These are phyloP conservation scores for Debaryomyces maramus DNA, from an alignment of 805 yeast genomes.

Conservation along the genomic window DNA sequence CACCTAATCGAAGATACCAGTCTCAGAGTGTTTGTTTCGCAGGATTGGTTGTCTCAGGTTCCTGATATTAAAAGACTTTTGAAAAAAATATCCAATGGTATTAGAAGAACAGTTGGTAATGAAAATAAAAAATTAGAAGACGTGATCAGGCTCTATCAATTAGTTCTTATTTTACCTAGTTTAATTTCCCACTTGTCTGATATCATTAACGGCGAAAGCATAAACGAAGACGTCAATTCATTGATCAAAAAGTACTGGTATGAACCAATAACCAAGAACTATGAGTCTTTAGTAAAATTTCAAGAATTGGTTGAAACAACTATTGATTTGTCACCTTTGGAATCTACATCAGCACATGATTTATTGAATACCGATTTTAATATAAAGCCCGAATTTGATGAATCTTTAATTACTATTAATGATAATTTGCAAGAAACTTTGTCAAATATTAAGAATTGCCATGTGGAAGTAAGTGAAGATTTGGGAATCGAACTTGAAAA, in stretches of 20 bases:
- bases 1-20: constrained; percentile 68
- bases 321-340: constrained; percentile 80
- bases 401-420: constrained; percentile 62
- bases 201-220: constrained; percentile 35
- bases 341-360: constrained; percentile 41
- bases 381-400: constrained; percentile 89
- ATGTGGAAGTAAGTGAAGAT: constrained; percentile 67
- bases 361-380: constrained; percentile 65
- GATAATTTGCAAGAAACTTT: constrained; percentile 55
- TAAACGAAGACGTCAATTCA: constrained; percentile 22
- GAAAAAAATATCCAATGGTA: constrained; percentile 54
- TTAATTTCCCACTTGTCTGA: constrained; percentile 52
- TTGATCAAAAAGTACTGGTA: constrained; percentile 57
- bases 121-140: constrained; percentile 75
- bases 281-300: constrained; percentile 58
- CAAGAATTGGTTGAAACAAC: constrained; percentile 91
- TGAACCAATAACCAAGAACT: constrained; percentile 50
- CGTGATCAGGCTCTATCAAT: constrained; percentile 83
- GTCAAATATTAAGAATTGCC: constrained; percentile 57
- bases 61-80: constrained; percentile 82
- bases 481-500: constrained; percentile 81
- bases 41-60: constrained; percentile 64
- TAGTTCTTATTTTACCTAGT: constrained; percentile 70
- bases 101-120: constrained; percentile 28
- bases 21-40: constrained; percentile 63